Conservation (phyloP, 768 basidiomycete genomes). For the Phanerodontia chrysosporium region DNA sequence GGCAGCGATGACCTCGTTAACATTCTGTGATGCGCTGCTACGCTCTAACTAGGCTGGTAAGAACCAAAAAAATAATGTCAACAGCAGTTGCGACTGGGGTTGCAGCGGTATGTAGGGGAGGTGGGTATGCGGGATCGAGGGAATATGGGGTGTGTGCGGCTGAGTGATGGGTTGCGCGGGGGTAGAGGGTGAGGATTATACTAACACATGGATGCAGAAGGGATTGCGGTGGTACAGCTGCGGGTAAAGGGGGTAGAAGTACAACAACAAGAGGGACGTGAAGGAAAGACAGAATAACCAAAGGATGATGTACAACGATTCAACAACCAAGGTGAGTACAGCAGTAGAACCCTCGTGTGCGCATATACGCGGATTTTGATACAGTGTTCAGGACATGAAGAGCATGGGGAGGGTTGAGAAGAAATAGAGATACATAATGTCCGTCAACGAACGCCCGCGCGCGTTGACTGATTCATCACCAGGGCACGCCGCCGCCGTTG, state of each 20-base stretch:
- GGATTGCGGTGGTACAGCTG: background rate
- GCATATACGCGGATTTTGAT: slow-evolving; percentile 16
- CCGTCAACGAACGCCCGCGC: slow-evolving; percentile 30
- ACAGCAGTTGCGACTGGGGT: background rate
- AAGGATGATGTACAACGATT: slow-evolving; percentile 5
- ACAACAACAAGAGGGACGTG: slow-evolving; percentile 5
- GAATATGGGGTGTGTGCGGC: background rate
- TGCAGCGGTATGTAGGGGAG: background rate
- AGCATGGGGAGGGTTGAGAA: slow-evolving; percentile 4
- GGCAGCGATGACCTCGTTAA: background rate
- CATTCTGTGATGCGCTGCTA: background rate
- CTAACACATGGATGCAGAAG: background rate
- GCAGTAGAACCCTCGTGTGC: slow-evolving; percentile 12
- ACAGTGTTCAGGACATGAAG: slow-evolving; percentile 18
- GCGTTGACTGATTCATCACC: slow-evolving; percentile 28
- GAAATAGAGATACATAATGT: slow-evolving; percentile 9
- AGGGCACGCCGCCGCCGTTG: slow-evolving; percentile 31
- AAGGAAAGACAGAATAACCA: slow-evolving; percentile 2
- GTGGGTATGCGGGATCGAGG: background rate
- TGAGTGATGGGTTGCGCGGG: background rate
- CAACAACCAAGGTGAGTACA: slow-evolving; percentile 15
- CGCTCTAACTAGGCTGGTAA: slow-evolving; percentile 10
- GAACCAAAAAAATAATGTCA: slow-evolving; percentile 14
- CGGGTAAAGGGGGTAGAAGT: slow-evolving; percentile 7
- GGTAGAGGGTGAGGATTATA: slow-evolving; percentile 4